Evolutionary conservation across 768 basidiomycete species (phyloP).

Genomic region (Boletus eberwhitei): DNA sequence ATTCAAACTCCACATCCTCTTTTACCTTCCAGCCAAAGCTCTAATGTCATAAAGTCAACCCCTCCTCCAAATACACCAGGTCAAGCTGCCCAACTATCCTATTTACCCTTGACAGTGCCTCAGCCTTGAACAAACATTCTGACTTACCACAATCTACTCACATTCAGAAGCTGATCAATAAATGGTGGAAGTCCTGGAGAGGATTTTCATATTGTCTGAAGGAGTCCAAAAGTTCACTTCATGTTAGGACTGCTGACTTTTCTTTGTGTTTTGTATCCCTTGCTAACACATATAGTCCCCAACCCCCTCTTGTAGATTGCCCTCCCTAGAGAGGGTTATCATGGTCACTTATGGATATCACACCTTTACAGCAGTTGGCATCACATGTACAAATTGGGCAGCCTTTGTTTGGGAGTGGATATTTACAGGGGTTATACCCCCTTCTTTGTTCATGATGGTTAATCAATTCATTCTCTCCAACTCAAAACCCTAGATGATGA

Average conservation of each 20-base stretch:
- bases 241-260: slow-evolving; percentile 9
- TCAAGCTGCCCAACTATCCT: slow-evolving; percentile 37
- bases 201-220: slow-evolving; percentile 28
- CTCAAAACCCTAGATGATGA: slow-evolving; percentile 84
- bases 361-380: slow-evolving; percentile 67
- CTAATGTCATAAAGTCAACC: slow-evolving; percentile 59
- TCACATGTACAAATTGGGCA: slow-evolving; percentile 60
- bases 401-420: slow-evolving; percentile 77
- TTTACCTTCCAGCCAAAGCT: slow-evolving; percentile 68
- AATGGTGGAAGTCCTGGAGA: slow-evolving; percentile 25
- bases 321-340: slow-evolving; percentile 40
- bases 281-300: slow-evolving; percentile 26
- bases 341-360: slow-evolving; percentile 76
- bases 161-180: slow-evolving; percentile 33
- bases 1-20: too few species aligned
- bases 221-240: slow-evolving; percentile 26
- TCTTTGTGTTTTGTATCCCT: slow-evolving; percentile 1
- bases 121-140: slow-evolving; percentile 26
- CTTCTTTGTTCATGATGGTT: neutral
- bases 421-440: slow-evolving; percentile 62
- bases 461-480: slow-evolving; percentile 35
- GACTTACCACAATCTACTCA: slow-evolving; percentile 30
- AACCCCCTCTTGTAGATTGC: slow-evolving; percentile 28
- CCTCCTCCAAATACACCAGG: slow-evolving; percentile 69
- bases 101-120: slow-evolving; percentile 38